A percentile compares a stretch with the other conserved stretches of the same genome.
Evolutionary conservation across 2,329 filamentous ascomycete species (phyloP).

Genomic region (Ploettnerulaceae sp.): DNA sequence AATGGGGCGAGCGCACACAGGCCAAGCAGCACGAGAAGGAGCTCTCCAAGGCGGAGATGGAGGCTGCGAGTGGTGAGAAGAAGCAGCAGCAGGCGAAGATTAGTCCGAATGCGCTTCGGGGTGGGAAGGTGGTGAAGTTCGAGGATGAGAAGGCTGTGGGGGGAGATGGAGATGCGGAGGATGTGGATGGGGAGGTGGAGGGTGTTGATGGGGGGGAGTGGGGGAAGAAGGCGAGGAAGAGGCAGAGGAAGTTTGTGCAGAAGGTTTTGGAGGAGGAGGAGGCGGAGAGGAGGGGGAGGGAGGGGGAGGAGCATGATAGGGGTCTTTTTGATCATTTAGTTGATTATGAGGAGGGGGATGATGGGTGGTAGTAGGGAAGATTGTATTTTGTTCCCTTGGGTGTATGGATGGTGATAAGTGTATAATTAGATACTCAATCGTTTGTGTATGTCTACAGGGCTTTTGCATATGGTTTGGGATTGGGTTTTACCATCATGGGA

Average conservation of each 20-base stretch:
- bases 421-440: neutral
- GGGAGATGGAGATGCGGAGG: slow-evolving; percentile 34
- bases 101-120: slow-evolving; percentile 31
- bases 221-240: slow-evolving; percentile 65
- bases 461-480: neutral
- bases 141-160: slow-evolving; percentile 46
- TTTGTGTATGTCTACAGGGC: neutral
- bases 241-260: slow-evolving; percentile 63
- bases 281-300: slow-evolving; percentile 44
- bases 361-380: slow-evolving; percentile 28
- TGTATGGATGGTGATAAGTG: neutral
- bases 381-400: neutral
- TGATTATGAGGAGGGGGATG: slow-evolving; percentile 38
- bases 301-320: slow-evolving; percentile 66
- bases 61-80: slow-evolving; percentile 30
- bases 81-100: slow-evolving; percentile 22
- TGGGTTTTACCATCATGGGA: no score
- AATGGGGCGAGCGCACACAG: slow-evolving; percentile 58
- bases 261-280: slow-evolving; percentile 60
- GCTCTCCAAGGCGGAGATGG: slow-evolving; percentile 13
- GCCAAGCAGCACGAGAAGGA: slow-evolving; percentile 56
- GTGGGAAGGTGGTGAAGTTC: slow-evolving; percentile 43
- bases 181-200: slow-evolving; percentile 42
- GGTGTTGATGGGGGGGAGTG: slow-evolving; percentile 44
- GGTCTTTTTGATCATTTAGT: slow-evolving; percentile 69